These are phyloP conservation scores for Bauhinia variegata DNA, from an alignment of 306 rosid species.

Conservation along the genomic window DNA sequence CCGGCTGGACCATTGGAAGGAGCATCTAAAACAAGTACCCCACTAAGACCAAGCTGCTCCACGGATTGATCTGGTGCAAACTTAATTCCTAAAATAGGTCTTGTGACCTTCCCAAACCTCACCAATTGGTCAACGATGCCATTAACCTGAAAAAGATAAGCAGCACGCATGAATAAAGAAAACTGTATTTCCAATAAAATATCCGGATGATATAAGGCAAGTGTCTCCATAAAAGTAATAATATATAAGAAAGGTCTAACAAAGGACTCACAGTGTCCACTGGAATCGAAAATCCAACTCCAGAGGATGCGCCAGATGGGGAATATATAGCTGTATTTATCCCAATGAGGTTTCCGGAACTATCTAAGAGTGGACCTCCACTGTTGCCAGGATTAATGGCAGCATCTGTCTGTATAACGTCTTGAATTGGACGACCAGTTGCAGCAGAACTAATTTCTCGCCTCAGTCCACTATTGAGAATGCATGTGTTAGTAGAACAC, in stretches of 20 bases:
- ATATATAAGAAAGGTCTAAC: not conserved
- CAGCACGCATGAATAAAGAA: constrained; percentile 1
- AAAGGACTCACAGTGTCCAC: constrained; percentile 84
- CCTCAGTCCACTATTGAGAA: constrained; percentile 77
- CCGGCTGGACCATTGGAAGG: constrained; percentile 95
- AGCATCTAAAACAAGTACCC: constrained; percentile 97
- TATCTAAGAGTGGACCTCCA: constrained; percentile 98
- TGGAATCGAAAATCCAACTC: constrained; percentile 98
- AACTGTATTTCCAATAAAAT: not conserved
- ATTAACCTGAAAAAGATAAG: constrained; percentile 58
- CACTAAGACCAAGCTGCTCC: constrained; percentile 92
- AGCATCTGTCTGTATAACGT: constrained; percentile 99
- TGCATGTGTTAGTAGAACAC: constrained; percentile 28
- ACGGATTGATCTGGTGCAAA: constrained; percentile 99
- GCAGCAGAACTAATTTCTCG: constrained; percentile 99
- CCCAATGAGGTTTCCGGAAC: constrained; percentile 94
- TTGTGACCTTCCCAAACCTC: constrained; percentile 91
- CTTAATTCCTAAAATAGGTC: constrained; percentile 97
- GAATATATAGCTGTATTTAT: constrained; percentile 98
- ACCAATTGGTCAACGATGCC: constrained; percentile 99
- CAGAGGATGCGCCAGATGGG: constrained; percentile 96
- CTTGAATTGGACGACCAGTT: constrained; percentile 98
- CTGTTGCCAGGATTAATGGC: constrained; percentile 99
- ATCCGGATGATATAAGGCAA: not conserved
- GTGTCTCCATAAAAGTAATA: constrained; percentile 15